Evolutionary conservation across 2,329 filamentous ascomycete species (phyloP).

Genomic region (Akanthomyces dipterigenus): DNA sequence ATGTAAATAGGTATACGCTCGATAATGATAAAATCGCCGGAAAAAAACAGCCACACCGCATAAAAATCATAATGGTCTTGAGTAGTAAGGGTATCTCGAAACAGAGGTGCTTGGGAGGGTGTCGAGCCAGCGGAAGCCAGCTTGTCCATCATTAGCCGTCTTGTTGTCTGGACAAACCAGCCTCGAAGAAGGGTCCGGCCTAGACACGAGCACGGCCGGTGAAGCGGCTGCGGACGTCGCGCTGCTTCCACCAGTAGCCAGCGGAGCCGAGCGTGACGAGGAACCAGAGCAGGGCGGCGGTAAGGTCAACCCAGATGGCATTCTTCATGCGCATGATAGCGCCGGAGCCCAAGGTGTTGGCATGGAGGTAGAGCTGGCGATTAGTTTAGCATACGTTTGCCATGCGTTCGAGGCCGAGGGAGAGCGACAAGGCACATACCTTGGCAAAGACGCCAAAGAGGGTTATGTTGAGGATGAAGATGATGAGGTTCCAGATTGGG

Average conservation of each 20-base stretch:
- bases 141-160: not conserved
- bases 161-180: not conserved
- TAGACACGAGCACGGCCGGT: constrained; percentile 53
- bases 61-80: not conserved
- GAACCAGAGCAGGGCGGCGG: constrained; percentile 71
- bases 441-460: constrained; percentile 79
- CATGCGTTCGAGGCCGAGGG: no score
- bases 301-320: constrained; percentile 76
- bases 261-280: constrained; percentile 49
- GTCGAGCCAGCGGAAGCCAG: not conserved
- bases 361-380: constrained; percentile 60
- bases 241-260: constrained; percentile 52
- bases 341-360: constrained; percentile 55
- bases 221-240: constrained; percentile 46
- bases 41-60: not conserved
- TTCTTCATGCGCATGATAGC: constrained; percentile 73
- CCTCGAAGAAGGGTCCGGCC: not conserved
- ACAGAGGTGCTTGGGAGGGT: not conserved
- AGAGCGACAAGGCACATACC: constrained; percentile 26
- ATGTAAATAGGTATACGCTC: not conserved
- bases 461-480: constrained; percentile 73
- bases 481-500: constrained; percentile 62
- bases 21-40: not conserved
- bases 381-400: no score
- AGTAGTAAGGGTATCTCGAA: constrained; percentile 1